These are phyloP conservation scores for Coniochaeta sp. DNA, from an alignment of 2,329 filamentous ascomycete species.

Conservation along the genomic window DNA sequence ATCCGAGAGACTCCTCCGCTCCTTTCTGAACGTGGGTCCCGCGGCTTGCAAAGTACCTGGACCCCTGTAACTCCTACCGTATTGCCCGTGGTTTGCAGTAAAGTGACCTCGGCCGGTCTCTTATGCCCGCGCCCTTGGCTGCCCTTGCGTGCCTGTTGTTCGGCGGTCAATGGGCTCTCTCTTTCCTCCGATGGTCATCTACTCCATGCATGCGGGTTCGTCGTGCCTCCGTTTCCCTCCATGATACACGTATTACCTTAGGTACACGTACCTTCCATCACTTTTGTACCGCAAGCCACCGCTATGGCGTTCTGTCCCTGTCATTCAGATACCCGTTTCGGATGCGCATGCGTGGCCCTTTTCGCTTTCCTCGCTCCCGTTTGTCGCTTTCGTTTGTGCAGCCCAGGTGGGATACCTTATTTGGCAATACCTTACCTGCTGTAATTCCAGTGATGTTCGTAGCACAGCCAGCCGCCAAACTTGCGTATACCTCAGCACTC, in stretches of 20 bases:
- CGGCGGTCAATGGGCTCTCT: not conserved
- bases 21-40: constrained; percentile 3
- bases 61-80: not conserved
- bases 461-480: not conserved
- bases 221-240: not conserved
- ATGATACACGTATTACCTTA: too few relatives aligned
- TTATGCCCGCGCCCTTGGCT: constrained; percentile 1
- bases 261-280: too few relatives aligned
- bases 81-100: not conserved
- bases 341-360: not conserved
- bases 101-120: not conserved
- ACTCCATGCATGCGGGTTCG: not conserved
- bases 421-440: too few relatives aligned
- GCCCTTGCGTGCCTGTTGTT: not conserved
- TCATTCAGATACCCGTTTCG: not conserved
- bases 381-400: not conserved
- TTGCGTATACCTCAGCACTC: not conserved
- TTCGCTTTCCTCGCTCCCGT: not conserved
- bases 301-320: not conserved
- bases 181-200: not conserved
- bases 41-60: constrained; percentile 2
- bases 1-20: constrained; percentile 8
- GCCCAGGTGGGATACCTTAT: too few relatives aligned
- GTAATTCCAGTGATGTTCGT: too few relatives aligned
- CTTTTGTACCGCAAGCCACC: not conserved